Evolutionary conservation across 345 rosid genomes (phyloP).

Genomic region (Brassica napus): DNA sequence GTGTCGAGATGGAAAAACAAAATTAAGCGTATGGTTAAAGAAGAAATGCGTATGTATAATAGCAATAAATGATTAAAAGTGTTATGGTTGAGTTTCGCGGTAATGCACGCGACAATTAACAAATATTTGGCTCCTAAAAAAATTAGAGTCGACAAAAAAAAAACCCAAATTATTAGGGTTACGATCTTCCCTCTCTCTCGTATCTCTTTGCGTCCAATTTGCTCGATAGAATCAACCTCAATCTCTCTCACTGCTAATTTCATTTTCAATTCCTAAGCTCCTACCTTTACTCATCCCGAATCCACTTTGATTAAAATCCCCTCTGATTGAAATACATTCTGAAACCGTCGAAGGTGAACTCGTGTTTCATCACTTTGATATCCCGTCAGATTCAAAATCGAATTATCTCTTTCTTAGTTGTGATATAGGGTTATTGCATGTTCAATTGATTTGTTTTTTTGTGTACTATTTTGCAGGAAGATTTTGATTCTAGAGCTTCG

Average conservation of each 20-base stretch:
- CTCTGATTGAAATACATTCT: neutral
- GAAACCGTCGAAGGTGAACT: neutral
- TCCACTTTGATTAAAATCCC: neutral
- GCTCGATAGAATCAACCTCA: too few species aligned
- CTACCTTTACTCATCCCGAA: neutral
- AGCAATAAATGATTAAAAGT: neutral
- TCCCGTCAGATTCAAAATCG: neutral
- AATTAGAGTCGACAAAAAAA: too few species aligned
- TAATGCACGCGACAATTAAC: neutral
- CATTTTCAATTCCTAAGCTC: neutral
- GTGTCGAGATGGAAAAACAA: neutral
- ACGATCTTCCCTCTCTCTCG: neutral
- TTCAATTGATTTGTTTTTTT: too few species aligned
- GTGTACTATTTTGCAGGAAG: neutral
- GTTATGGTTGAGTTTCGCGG: neutral
- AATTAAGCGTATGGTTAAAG: neutral
- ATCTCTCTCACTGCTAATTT: neutral
- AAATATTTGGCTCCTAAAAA: neutral
- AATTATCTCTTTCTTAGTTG: neutral
- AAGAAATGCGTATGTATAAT: neutral
- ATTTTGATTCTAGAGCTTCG: neutral
- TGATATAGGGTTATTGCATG: neutral
- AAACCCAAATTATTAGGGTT: neutral
- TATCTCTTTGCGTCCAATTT: neutral
- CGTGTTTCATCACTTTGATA: neutral